Conservation (phyloP, 2,329 filamentous ascomycete species). For the Fusarium sp. region DNA sequence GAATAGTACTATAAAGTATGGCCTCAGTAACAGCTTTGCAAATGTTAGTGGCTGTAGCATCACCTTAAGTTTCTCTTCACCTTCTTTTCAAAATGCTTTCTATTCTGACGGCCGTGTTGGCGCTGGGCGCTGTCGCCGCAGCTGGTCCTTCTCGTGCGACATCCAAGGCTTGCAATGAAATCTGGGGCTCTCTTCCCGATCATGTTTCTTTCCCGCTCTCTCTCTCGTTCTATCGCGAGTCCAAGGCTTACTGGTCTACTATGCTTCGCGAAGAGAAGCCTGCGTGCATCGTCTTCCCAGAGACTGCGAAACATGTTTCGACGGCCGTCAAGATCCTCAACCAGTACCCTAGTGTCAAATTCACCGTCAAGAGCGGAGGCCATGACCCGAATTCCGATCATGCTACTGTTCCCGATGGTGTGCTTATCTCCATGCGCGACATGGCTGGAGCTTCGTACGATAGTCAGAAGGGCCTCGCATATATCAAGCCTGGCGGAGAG, state of each 20-base stretch:
- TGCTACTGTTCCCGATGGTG: conserved; percentile 54
- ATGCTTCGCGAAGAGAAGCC: conserved; percentile 52
- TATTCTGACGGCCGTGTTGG: not conserved
- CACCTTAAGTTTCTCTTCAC: too few relatives aligned
- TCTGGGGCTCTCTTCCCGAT: conserved; percentile 2
- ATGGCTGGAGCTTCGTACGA: conserved; percentile 55
- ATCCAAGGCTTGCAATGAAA: conserved; percentile 10
- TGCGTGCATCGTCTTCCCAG: conserved; percentile 56
- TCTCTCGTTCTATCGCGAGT: conserved; percentile 1
- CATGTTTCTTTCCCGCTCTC: conserved; percentile 9
- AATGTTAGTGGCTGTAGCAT: too few relatives aligned
- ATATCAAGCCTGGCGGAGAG: conserved; percentile 57
- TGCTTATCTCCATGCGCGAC: conserved; percentile 55
- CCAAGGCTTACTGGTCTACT: conserved; percentile 53
- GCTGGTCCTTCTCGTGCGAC: not conserved
- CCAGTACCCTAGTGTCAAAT: conserved; percentile 50
- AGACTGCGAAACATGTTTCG: conserved; percentile 52
- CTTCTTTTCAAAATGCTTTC: not conserved
- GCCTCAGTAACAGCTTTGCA: too few relatives aligned
- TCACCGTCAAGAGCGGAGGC: conserved; percentile 58
- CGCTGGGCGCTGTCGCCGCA: not conserved
- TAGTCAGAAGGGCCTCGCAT: conserved; percentile 51
- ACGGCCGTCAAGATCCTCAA: conserved; percentile 52
- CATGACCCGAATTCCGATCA: conserved; percentile 57
- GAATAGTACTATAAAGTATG: too few relatives aligned